phyloP scores from a whole-genome alignment of 1,139 yeast species.

The Yamadazyma spencermartinsiae region DNA sequence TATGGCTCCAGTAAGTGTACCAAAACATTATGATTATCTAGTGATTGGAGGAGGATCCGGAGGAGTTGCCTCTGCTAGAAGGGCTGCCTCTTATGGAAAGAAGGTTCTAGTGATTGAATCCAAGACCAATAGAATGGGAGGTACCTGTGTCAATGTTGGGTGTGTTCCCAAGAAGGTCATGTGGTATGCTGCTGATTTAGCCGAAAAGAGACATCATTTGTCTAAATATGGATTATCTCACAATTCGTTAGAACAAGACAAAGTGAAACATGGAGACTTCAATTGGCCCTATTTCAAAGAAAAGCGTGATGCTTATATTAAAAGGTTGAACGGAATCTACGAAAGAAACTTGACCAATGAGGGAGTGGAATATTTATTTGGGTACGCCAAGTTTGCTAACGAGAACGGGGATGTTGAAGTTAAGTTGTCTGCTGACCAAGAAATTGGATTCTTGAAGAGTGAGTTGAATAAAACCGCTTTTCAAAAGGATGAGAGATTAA shows the following conservation, averaged over 20 bases:
- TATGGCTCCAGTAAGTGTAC: conserved; percentile 52
- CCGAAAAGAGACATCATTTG: conserved; percentile 71
- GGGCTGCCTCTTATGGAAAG: conserved; percentile 94
- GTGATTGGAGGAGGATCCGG: conserved; percentile 99
- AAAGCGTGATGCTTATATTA: conserved; percentile 89
- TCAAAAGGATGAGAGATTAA: conserved; percentile 52
- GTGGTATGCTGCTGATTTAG: conserved; percentile 97
- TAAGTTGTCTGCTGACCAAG: conserved; percentile 45
- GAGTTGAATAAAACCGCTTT: conserved; percentile 19
- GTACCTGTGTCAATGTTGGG: conserved; percentile 98
- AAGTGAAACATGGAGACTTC: conserved; percentile 57
- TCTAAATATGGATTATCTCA: conserved; percentile 75
- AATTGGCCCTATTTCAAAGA: conserved; percentile 79
- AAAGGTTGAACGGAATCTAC: conserved; percentile 88
- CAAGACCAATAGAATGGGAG: conserved; percentile 71
- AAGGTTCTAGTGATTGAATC: conserved; percentile 82
- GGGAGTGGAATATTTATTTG: conserved; percentile 83
- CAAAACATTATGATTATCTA: conserved; percentile 76
- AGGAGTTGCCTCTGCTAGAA: conserved; percentile 95
- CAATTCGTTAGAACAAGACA: conserved; percentile 39
- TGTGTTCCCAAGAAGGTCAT: conserved; percentile 98
- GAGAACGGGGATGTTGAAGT: conserved; percentile 77
- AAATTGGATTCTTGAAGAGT: conserved; percentile 33
- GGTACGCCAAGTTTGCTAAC: conserved; percentile 78
- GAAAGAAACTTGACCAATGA: conserved; percentile 83